A percentile compares a stretch with the other conserved stretches of the same genome.
phyloP scores from a whole-genome alignment of 1,284 basidiomycete species.

The Leccinum pachyderme region DNA sequence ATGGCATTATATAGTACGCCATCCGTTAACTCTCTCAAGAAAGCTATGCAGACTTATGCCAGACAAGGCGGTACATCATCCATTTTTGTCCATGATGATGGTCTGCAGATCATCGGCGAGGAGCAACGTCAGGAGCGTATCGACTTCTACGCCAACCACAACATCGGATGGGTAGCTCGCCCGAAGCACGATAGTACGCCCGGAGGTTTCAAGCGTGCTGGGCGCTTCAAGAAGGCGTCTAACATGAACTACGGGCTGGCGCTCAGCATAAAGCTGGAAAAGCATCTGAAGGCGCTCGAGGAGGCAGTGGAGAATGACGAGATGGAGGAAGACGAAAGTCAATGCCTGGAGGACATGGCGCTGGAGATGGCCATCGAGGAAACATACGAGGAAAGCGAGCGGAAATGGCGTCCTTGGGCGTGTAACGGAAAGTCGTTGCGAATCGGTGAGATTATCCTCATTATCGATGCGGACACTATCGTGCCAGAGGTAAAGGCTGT shows the following conservation, averaged over 20 bases:
- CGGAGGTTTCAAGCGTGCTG: constrained; percentile 71
- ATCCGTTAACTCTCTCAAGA: constrained; percentile 78
- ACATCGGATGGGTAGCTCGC: constrained; percentile 82
- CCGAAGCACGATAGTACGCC: constrained; percentile 56
- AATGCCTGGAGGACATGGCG: constrained; percentile 58
- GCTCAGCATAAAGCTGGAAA: constrained; percentile 76
- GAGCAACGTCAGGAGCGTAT: constrained; percentile 66
- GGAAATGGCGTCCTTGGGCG: constrained; percentile 62
- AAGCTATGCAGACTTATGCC: constrained; percentile 84
- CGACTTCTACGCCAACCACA: constrained; percentile 76
- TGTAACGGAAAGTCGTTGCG: constrained; percentile 56
- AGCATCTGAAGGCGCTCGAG: constrained; percentile 57
- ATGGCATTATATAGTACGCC: constrained; percentile 47
- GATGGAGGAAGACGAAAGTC: constrained; percentile 34
- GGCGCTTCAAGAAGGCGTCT: constrained; percentile 87
- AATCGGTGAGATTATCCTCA: constrained; percentile 64
- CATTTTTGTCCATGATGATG: constrained; percentile 79
- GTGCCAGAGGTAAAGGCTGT: constrained; percentile 52
- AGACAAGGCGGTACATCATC: constrained; percentile 76
- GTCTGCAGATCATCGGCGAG: constrained; percentile 60
- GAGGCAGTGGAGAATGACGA: constrained; percentile 35
- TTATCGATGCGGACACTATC: constrained; percentile 80
- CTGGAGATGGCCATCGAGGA: constrained; percentile 67
- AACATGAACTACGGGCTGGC: constrained; percentile 87
- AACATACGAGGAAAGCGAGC: constrained; percentile 55